phyloP scores from a whole-genome alignment of 202 grass and related monocot genomes.

The Schoenoplectus triqueter region DNA sequence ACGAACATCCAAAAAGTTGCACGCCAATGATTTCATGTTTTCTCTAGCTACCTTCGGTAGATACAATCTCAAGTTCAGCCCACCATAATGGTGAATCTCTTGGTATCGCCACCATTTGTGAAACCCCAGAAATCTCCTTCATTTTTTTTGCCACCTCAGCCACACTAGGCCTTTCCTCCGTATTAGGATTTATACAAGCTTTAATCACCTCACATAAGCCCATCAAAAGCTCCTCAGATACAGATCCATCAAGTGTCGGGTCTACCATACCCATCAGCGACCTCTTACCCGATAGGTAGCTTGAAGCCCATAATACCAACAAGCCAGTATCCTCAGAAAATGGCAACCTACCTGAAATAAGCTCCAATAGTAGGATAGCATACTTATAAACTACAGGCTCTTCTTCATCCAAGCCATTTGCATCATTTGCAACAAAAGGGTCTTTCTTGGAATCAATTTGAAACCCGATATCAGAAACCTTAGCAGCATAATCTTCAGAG shows the following conservation, averaged over 20 bases:
- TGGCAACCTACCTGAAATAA: constrained; percentile 70
- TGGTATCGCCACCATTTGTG: constrained; percentile 46
- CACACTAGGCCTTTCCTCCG: constrained; percentile 44
- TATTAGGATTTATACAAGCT: constrained; percentile 47
- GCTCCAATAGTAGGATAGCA: constrained; percentile 71
- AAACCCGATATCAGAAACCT: constrained; percentile 66
- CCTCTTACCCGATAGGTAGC: constrained; percentile 73
- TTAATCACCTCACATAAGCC: constrained; percentile 61
- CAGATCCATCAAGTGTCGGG: constrained; percentile 49
- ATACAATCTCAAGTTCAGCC: constrained; percentile 72
- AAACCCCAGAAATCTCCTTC: constrained; percentile 49
- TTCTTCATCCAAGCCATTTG: constrained; percentile 28
- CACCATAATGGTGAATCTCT: constrained; percentile 70
- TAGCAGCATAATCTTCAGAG: constrained; percentile 85
- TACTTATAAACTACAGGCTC: constrained; percentile 60
- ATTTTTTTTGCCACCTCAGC: constrained; percentile 48
- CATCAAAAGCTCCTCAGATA: constrained; percentile 47
- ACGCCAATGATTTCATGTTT: background rate
- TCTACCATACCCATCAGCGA: constrained; percentile 57
- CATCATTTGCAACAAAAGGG: background rate
- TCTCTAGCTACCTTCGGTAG: constrained; percentile 40
- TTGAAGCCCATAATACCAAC: constrained; percentile 76
- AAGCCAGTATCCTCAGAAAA: constrained; percentile 71
- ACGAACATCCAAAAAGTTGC: background rate
- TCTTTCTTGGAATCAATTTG: constrained; percentile 39